Percentiles rank a stretch among this genome's conserved stretches.
Conservation (phyloP, 257 asterid species). For the Solanum chiquidenum region DNA sequence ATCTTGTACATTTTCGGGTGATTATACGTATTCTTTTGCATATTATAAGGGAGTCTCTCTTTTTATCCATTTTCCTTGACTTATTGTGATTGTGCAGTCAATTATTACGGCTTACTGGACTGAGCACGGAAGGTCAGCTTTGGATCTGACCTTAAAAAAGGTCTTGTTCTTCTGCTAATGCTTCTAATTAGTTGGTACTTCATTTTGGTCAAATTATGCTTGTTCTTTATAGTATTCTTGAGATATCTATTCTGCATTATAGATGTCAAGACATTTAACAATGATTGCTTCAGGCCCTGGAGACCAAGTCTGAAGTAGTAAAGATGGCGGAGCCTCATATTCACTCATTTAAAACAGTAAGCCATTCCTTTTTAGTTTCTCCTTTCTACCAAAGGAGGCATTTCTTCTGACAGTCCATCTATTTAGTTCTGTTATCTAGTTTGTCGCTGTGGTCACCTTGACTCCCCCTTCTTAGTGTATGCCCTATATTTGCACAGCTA, state of each 20-base stretch:
- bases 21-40: background rate
- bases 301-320: slow-evolving; percentile 18
- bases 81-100: slow-evolving; percentile 24
- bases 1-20: slow-evolving; percentile 29
- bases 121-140: slow-evolving; percentile 25
- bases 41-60: background rate
- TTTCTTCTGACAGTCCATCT: background rate
- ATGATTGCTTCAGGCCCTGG: slow-evolving; percentile 21
- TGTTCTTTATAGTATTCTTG: background rate
- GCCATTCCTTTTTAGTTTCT: slow-evolving; percentile 1
- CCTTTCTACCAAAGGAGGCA: background rate
- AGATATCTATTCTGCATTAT: background rate
- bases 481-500: background rate
- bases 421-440: background rate
- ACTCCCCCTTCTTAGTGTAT: background rate
- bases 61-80: slow-evolving; percentile 7
- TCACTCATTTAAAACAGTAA: slow-evolving; percentile 19
- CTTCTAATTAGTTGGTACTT: background rate
- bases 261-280: background rate
- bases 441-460: background rate
- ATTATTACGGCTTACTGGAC: slow-evolving; percentile 24
- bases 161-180: slow-evolving; percentile 2
- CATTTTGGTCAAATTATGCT: background rate
- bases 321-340: slow-evolving; percentile 24
- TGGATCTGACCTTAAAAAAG: slow-evolving; percentile 24